Base-by-base conservation (phyloP, 139 green algal species). In the Closterium sp. region DNA sequence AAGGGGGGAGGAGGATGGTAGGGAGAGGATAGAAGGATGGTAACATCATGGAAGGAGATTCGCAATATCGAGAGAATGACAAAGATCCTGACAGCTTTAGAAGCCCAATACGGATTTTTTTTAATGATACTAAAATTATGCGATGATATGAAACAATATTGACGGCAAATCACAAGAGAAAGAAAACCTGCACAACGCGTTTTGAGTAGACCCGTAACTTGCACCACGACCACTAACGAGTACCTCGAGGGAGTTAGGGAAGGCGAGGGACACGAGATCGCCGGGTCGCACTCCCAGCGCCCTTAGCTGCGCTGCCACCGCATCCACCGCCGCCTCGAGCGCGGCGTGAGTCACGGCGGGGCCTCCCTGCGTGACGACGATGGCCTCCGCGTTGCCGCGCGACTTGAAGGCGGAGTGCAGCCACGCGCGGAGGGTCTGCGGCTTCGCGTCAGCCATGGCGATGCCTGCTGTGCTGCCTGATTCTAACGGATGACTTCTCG, bases 201-300 rank as follows among this genome's bases (percentile, higher is more conserved):
- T n/a, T n/a, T n/a, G n/a, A n/a, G n/a, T n/a, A n/a, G n/a, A n/a
- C n/a, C n/a, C n/a, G n/a, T n/a, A n/a, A n/a, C n/a, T n/a, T n/a
- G n/a, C n/a, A n/a, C n/a, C n/a, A n/a, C n/a, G n/a, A n/a, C n/a
- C n/a, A n/a, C n/a, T 22, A 13, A 24, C 17, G 17, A 5, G 62
- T 34, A 92, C 90, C 86, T 92, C 90, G 28, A 92, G 28, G 24
- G 90, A 73, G 90, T 92, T 92, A 28, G 90, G 90, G 34, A 92
- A 92, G 4, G 79, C 90, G 24, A 92, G 86, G 1, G 90, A 91
- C 10, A 92, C 86, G 27, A 92, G 90, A 86, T 92, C 90, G 27
- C 90, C 90, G 22, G 90, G 38, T 34, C 42, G 31, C 73, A 92
- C 79, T 17, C 90, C 90, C 29, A 32, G 24, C 19, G 85, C 22